phyloP scores from a whole-genome alignment of 768 basidiomycete genomes.

The Naganishia antarctica region DNA sequence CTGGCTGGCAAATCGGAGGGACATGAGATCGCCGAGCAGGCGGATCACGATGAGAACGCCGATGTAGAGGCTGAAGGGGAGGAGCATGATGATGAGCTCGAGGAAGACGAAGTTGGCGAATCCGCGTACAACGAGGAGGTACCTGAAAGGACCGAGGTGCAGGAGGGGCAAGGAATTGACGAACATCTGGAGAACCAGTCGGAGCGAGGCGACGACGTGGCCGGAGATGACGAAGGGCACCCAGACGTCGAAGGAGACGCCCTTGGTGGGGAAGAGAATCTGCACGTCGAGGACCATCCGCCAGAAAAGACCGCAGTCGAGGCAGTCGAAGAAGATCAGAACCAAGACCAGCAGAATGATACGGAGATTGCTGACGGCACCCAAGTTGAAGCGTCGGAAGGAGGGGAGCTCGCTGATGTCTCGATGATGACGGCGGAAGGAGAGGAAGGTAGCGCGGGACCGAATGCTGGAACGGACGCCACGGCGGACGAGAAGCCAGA shows the following conservation, averaged over 20 bases:
- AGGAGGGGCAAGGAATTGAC: not conserved
- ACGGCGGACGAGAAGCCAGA: not conserved
- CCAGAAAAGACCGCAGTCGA: conserved; percentile 13
- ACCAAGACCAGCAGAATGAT: conserved; percentile 47
- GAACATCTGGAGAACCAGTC: not conserved
- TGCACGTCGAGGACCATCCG: not conserved
- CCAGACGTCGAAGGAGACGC: not conserved
- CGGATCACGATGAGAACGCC: conserved; percentile 15
- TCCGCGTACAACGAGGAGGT: conserved; percentile 2
- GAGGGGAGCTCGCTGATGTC: conserved; percentile 17
- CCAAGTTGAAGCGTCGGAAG: conserved; percentile 22
- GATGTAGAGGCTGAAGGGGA: conserved; percentile 2
- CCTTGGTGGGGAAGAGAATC: not conserved
- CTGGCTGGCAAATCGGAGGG: conserved; percentile 23
- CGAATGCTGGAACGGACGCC: conserved; percentile 19
- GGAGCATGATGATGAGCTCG: conserved; percentile 1
- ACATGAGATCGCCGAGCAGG: conserved; percentile 20
- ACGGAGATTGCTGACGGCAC: conserved; percentile 16
- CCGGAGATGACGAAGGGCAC: not conserved
- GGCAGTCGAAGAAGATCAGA: conserved; percentile 48
- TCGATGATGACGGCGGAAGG: conserved; percentile 19
- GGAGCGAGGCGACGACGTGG: conserved; percentile 2
- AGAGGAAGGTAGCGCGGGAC: conserved; percentile 4
- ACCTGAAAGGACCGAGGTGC: conserved; percentile 13
- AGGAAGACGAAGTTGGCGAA: not conserved